Evolutionary conservation across 2,329 filamentous ascomycete species (phyloP), one percentile per base, ranked within the genome.

Genomic region (Xylariaceae sp.): DNA sequence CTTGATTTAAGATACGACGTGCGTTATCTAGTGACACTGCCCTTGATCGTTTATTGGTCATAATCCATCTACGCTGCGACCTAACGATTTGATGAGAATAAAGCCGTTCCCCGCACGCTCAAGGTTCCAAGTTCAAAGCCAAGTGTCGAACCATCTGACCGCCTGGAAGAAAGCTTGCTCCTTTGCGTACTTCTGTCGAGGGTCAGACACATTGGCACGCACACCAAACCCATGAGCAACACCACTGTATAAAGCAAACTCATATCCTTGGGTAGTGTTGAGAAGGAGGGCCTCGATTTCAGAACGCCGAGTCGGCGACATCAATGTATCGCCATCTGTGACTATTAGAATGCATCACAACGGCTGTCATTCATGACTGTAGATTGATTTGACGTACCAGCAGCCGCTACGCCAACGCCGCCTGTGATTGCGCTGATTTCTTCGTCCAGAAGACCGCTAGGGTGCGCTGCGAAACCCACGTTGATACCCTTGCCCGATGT

Each of bases 211-310:
- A 61, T 93, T 84, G 4, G 75, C 81, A 34, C 88, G 79, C 7
- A 90, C 85, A 14, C 83, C 85, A 62, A 93, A 94, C 0, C 89
- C 89, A 65, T 94, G 89, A 54, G 73, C 67, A 6, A 87, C 85
- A 36, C 81, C 82, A 14, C 82, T 81, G 74, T 85, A 93, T 40
- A 93, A 70, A 56, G 77, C 83, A 53, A 91, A 79, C 67, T 90
- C 85, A 71, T 85, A 93, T 7, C 83, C 71, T 51, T 76, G 69
- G 2, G 69, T 71, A 28, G 76, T 78, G 47, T 77, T 70, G 31
- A 68, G 64, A 41, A 90, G 75, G 28, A 87, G 77, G 22, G 77
- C 76, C 67, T 89, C 86, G 3, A 81, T 78, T 63, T 77, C 70
- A 56, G 76, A 70, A 34, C 86, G 77, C 62, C 79, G 76, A 22